Evolutionary conservation across 257 asterid species (phyloP), one percentile per base, ranked within the genome.

Genomic region (Rehmannia glutinosa): DNA sequence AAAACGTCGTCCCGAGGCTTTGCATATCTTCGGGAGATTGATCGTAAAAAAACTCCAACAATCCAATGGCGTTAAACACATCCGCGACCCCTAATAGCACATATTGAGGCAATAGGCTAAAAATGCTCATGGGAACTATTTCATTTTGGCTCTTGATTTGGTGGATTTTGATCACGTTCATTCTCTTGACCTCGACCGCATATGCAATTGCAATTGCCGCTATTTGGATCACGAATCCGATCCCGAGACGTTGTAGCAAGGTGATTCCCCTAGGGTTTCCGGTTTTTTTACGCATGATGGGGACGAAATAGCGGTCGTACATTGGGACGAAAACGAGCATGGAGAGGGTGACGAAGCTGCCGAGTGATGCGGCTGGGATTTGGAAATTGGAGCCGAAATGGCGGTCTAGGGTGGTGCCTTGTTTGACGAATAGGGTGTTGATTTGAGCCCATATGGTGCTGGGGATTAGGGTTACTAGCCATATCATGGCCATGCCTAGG

Each of bases 11-110:
- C 52, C 97, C 91, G 0, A 91, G 73, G 71, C 97, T 91, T 69
- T 85, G 95, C 95, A 90, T 86, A 7, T 86, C 91, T 32, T 88
- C 95, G 0, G 97, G 97, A 1, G 96, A 88, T 52, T 91, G 97
- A 65, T 91, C 96, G 13, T 91, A 91, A 82, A 88, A 91, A 62
- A 91, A 91, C 21, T 91, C 97, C 25, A 91, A 42, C 66, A 88
- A 45, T 0, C 97, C 97, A 16, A 91, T 81, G 28, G 96, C 96
- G 33, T 84, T 83, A 43, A 91, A 91, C 73, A 91, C 96, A 61
- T 88, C 97, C 0, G 87, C 97, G 8, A 91, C 71, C 0, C 97
- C 96, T 2, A 91, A 24, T 3, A 88, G 54, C 49, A 83, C 77
- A 32, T 91, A 88, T 33, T 91, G 97, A 2, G 97, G 97, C n/a